Conservation (phyloP, 2,329 filamentous ascomycete genomes). For the Drechslera avenae region DNA sequence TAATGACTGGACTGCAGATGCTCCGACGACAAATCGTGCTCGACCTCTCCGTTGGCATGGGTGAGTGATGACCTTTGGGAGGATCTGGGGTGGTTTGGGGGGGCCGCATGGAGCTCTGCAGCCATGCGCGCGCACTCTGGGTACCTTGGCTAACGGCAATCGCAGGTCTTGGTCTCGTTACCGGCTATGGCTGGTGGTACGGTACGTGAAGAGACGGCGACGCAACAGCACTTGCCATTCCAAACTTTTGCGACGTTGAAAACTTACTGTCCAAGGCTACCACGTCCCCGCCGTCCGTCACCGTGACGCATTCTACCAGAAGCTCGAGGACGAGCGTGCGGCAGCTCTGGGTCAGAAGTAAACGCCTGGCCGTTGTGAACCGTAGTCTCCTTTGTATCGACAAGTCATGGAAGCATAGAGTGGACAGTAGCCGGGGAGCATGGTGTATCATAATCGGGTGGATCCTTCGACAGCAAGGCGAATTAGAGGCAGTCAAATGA, state of each 20-base stretch:
- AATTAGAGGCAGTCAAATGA: slow-evolving; percentile 12
- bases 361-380: slow-evolving; percentile 15
- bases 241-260: not conserved
- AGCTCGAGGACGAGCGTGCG: slow-evolving; percentile 66
- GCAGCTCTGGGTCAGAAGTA: slow-evolving; percentile 49
- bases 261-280: slow-evolving; percentile 57
- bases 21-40: slow-evolving; percentile 69
- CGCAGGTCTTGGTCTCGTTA: slow-evolving; percentile 65
- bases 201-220: slow-evolving; percentile 51
- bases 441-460: slow-evolving; percentile 41
- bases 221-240: not conserved
- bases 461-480: slow-evolving; percentile 30
- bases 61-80: slow-evolving; percentile 52
- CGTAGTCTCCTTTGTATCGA: slow-evolving; percentile 37
- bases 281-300: slow-evolving; percentile 68
- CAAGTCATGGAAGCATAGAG: slow-evolving; percentile 31
- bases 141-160: slow-evolving; percentile 31
- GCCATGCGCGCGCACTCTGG: slow-evolving; percentile 7
- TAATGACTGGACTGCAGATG: slow-evolving; percentile 57
- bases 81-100: not conserved
- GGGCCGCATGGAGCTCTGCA: slow-evolving; percentile 7
- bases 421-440: slow-evolving; percentile 29
- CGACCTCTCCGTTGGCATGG: slow-evolving; percentile 68
- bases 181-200: slow-evolving; percentile 72
- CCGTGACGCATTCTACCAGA: slow-evolving; percentile 67